Evolutionary conservation across 495 filamentous ascomycete genomes (phyloP), one percentile per base, ranked within the genome.

Genomic region (Lineolata rhizophorae): DNA sequence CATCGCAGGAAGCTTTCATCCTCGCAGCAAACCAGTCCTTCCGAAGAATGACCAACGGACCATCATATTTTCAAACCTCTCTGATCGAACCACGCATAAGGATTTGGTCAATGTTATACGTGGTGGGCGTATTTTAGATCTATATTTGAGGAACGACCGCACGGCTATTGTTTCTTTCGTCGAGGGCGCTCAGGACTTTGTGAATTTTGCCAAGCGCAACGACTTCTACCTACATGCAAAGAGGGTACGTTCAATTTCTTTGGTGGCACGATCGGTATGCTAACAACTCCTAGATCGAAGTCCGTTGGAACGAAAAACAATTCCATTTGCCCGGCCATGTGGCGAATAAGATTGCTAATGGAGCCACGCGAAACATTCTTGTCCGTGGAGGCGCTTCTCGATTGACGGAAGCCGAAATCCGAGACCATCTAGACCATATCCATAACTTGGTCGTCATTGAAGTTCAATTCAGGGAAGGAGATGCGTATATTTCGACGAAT

Each of bases 401-500:
- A 55, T 31, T 80, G 36, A 81, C 71, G 0, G 72, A 75, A 34
- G 52, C 58, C 2, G 44, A 55, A 3, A 65, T 91, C 27, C 67
- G 76, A 2, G 65, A 74, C 3, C 74, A 91, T 41, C 52, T 85
- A 26, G 74, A 85, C 11, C 81, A 87, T 44, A 84, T 90, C 39
- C 67, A 83, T 48, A 78, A 79, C 41, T 56, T 85, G 6, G 58
- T 73, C 18, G 60, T 91, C 10, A 62, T 84, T 46, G 65, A 65
- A 35, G 55, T 85, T 14, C 54, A 55, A 20, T 72, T 76, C 47
- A 48, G 49, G 27, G 45, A 56, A 13, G 60, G 57, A 16, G 65
- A 67, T 45, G 71, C 62, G 24, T 62, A 66, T 49, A 62, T 87
- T 31, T 69, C 67, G 30, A 71, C 72, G 5, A 90, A 85, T 47